phyloP scores from a whole-genome alignment of 2,329 filamentous ascomycete genomes.

The Penicillium vulpinum region DNA sequence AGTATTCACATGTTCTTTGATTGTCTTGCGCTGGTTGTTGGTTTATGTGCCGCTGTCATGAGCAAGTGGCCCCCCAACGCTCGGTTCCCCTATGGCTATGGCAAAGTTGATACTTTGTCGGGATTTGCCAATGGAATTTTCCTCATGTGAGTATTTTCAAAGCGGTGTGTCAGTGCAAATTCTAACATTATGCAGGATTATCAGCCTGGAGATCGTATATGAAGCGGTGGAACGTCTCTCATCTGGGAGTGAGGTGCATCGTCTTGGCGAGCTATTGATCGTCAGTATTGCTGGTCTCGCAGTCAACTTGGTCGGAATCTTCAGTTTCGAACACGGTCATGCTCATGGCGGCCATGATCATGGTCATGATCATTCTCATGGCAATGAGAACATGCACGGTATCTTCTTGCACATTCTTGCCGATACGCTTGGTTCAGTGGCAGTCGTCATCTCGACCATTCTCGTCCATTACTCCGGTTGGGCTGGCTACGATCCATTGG shows the following conservation, averaged over 20 bases:
- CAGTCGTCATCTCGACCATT: conserved; percentile 87
- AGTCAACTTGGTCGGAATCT: conserved; percentile 90
- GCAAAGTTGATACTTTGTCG: conserved; percentile 93
- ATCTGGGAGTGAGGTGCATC: conserved; percentile 78
- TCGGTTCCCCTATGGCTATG: conserved; percentile 90
- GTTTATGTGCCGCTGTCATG: conserved; percentile 86
- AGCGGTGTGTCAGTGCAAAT: no score
- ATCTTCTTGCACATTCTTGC: conserved; percentile 96
- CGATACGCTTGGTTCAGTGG: conserved; percentile 89
- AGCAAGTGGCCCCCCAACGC: conserved; percentile 93
- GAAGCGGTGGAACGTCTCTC: conserved; percentile 87
- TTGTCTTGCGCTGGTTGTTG: conserved; percentile 87
- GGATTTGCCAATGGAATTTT: conserved; percentile 97
- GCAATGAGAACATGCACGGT: conserved; percentile 97
- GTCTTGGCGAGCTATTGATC: conserved; percentile 80
- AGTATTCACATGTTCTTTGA: conserved; percentile 99
- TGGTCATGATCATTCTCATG: conserved; percentile 55
- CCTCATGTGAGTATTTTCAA: conserved; percentile 64
- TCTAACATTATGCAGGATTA: conserved; percentile 60
- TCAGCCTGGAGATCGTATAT: conserved; percentile 93
- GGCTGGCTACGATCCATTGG: conserved; percentile 91
- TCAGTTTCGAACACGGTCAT: conserved; percentile 73
- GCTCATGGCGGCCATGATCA: conserved; percentile 53
- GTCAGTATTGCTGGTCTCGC: conserved; percentile 83
- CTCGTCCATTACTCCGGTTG: conserved; percentile 85